phyloP scores from a whole-genome alignment of 257 asterid species.

The Thymus mandschuricus region DNA sequence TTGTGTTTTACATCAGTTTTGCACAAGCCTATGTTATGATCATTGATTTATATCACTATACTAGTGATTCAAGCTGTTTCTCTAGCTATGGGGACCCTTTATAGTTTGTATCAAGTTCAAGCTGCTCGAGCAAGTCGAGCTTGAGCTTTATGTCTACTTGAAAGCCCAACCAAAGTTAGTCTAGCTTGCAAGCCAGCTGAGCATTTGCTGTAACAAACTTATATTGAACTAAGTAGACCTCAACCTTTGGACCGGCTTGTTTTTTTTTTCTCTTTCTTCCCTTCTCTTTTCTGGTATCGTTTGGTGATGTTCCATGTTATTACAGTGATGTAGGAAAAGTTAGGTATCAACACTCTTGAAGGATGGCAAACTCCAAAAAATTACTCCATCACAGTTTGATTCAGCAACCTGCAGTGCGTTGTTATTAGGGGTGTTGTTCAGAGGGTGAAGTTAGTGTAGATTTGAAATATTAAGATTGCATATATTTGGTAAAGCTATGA shows the following conservation, averaged over 20 bases:
- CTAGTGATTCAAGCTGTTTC: background rate
- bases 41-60: too few species aligned
- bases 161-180: background rate
- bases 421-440: background rate
- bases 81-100: background rate
- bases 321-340: background rate
- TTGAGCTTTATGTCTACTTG: background rate
- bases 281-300: background rate
- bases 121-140: background rate
- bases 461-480: too few species aligned
- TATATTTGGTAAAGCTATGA: background rate
- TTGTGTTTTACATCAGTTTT: background rate
- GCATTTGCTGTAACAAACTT: background rate
- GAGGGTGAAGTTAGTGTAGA: background rate
- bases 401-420: background rate
- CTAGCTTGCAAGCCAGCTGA: background rate
- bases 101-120: background rate
- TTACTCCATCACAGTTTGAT: background rate
- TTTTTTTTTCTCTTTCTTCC: too few species aligned
- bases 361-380: background rate
- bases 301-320: background rate
- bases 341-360: background rate
- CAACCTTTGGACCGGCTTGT: background rate
- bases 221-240: background rate
- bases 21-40: background rate